Conservation (phyloP, 75 land plant species). For the Selaginella tamariscina region DNA sequence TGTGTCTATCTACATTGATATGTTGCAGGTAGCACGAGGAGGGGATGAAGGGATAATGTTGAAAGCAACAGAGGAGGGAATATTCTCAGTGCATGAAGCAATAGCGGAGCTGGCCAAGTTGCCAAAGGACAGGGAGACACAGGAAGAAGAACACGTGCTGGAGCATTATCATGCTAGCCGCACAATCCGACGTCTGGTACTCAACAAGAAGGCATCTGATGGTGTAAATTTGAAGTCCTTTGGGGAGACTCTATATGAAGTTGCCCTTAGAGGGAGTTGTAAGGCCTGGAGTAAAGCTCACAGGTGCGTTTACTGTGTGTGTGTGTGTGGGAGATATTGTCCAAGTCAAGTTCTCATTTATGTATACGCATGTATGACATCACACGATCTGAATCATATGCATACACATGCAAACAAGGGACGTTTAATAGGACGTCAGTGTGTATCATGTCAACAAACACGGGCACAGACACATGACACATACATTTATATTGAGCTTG, state of each 20-base stretch:
- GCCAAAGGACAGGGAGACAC: conserved; percentile 27
- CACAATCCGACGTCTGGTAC: conserved; percentile 61
- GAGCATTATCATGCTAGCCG: conserved; percentile 83
- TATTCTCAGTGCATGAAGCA: conserved; percentile 43
- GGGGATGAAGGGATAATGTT: conserved; percentile 63
- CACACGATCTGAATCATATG: background rate
- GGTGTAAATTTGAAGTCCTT: conserved; percentile 41
- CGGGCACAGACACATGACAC: too few species aligned
- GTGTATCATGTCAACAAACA: too few species aligned
- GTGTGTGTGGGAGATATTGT: background rate
- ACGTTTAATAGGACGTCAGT: background rate
- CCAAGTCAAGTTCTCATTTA: background rate
- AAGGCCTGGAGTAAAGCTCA: conserved; percentile 76
- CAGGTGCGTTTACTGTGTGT: conserved; percentile 41
- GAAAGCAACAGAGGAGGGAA: conserved; percentile 28
- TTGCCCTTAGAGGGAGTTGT: conserved; percentile 55
- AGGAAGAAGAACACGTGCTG: conserved; percentile 60
- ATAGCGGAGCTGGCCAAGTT: conserved; percentile 56
- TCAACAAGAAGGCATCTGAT: conserved; percentile 21
- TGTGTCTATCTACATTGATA: background rate
- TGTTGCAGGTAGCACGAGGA: conserved; percentile 67
- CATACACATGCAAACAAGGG: background rate
- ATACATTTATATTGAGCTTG: too few species aligned
- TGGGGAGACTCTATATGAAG: conserved; percentile 54
- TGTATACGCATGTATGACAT: background rate